Base-by-base conservation (phyloP, 192 early-diverging fungal genomes). In the Helicostylum pulchrum region DNA sequence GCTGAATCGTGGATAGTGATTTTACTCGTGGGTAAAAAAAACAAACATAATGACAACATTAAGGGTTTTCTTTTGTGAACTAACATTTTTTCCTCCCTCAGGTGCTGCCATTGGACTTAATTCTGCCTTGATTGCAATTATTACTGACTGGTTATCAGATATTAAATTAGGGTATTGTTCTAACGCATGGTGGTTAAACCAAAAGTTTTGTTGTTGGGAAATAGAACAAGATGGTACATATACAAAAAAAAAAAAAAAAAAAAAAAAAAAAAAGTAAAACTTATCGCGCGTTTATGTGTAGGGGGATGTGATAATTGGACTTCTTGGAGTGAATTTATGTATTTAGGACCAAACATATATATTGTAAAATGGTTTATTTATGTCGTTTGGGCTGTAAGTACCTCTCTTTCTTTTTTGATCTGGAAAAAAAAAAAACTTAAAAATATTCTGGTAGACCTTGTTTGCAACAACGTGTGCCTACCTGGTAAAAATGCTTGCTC, bases 191-290 rank as follows among this genome's bases (percentile, higher is more conserved):
- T 96, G 94, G 86, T 70, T 97, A 20, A 92, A 91, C 68, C 87
- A 90, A 67, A 90, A 90, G 72, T 94, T 96, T 68, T 98, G 96
- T 76, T 98, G 96, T 73, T 92, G 89, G 91, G 83, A 84, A 43
- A 72, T 87, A 34, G 77, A 85, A 60, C 65, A 79, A 59, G 72
- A 80, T 71, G 84, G 87, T 86, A 68, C 57, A 62, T 31, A 8
- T 7, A 2, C 0, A 36, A 39, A 14, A 7, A 12, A 54, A 21
- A n/a, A 48, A 48, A 48, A 48, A 7, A 44, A 39, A 39, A 39
- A 39, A 39, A 39, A 39, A 39, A 39, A 39, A 5, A 10, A 10
- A 5, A 39, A 6, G 26, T 26, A 26, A n/a, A 26, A 26, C 26
- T 26, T 26, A 26, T 26, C 26, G 26, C 26, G 26, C 26, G 2